phyloP scores from a whole-genome alignment of 345 rosid genomes.

The Arabidopsis thaliana region DNA sequence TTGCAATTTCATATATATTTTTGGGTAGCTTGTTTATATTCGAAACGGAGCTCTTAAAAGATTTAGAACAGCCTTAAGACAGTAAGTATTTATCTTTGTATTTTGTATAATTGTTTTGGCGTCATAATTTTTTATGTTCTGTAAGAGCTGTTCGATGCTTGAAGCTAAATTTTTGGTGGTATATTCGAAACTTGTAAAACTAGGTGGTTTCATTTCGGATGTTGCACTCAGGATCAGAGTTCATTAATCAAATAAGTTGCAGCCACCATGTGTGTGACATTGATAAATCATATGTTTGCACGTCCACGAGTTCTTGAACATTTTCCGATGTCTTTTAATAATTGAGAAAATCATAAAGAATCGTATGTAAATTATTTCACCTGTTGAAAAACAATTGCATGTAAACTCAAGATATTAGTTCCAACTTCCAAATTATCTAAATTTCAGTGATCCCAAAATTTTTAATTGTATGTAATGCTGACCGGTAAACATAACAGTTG shows the following conservation, averaged over 20 bases:
- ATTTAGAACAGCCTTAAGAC: constrained; percentile 3
- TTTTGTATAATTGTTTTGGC: neutral
- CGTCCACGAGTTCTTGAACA: neutral
- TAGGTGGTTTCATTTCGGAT: neutral
- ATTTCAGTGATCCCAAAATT: neutral
- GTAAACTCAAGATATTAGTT: neutral
- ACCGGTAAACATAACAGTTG: neutral
- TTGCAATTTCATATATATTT: neutral
- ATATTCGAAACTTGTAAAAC: neutral
- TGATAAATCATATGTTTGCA: neutral
- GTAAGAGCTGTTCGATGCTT: neutral
- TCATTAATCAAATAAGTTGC: neutral
- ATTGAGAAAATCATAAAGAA: too few species aligned
- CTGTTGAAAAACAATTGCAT: neutral
- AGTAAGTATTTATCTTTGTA: neutral
- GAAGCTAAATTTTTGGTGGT: neutral
- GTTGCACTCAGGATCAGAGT: neutral
- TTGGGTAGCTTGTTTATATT: neutral
- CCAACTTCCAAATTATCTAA: neutral
- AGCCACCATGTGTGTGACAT: neutral
- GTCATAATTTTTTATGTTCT: neutral
- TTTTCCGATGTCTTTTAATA: neutral
- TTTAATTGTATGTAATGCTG: neutral
- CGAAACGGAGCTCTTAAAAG: neutral
- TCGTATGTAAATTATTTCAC: too few species aligned